Evolutionary conservation across 78 protist genomes (phyloP).

Genomic region (Dictyostelium citrinum): DNA sequence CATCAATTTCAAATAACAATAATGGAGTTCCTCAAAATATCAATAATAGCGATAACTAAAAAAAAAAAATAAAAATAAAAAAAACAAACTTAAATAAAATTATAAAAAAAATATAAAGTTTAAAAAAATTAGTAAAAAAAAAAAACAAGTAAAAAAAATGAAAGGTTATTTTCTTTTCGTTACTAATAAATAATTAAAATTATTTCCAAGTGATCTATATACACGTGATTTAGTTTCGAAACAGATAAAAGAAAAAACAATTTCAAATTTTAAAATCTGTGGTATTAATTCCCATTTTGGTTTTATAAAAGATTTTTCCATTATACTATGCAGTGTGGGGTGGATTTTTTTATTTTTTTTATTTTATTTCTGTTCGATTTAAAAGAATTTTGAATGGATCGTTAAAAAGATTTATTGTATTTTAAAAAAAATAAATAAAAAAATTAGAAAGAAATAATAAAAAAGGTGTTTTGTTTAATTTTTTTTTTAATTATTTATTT

Average conservation of each 20-base stretch:
- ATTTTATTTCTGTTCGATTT: background rate
- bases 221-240: too few species aligned
- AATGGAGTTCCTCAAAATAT: background rate
- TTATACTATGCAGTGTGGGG: background rate
- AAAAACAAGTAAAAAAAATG: background rate
- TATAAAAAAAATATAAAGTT: background rate
- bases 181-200: too few species aligned
- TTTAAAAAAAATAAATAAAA: background rate
- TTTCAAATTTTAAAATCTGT: too few species aligned
- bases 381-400: background rate
- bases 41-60: background rate
- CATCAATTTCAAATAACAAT: background rate
- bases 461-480: background rate
- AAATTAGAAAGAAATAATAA: background rate
- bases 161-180: too few species aligned
- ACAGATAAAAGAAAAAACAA: too few species aligned
- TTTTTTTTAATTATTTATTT: background rate
- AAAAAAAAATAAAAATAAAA: background rate
- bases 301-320: too few species aligned
- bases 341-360: background rate
- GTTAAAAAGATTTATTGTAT: background rate
- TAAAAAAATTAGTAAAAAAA: background rate
- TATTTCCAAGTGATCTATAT: too few species aligned
- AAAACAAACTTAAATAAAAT: background rate
- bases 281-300: too few species aligned